Percentiles rank a stretch among this genome's conserved stretches.
phyloP scores from a whole-genome alignment of 257 asterid genomes.

The Cynanchum wilfordii region DNA sequence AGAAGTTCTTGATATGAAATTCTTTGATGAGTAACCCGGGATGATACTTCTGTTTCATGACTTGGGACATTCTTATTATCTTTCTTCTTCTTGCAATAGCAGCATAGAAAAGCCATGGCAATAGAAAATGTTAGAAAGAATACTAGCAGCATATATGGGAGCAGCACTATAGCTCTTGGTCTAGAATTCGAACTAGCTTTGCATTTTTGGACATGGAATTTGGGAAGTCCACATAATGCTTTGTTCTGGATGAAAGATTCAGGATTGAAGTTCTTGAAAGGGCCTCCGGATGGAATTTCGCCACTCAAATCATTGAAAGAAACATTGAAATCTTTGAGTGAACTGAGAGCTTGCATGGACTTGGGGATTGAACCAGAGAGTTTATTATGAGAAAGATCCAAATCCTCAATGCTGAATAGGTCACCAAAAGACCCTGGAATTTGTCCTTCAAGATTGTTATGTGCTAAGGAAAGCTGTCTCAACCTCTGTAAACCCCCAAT shows the following conservation, averaged over 20 bases:
- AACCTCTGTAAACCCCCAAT: not conserved
- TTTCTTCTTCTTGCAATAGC: not conserved
- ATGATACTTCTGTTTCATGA: not conserved
- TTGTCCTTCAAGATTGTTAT: not conserved
- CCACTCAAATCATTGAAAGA: slow-evolving; percentile 27
- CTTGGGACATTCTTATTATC: not conserved
- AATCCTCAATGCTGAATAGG: slow-evolving; percentile 2
- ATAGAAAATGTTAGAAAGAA: not conserved
- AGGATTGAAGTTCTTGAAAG: slow-evolving; percentile 4
- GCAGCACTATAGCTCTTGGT: not conserved
- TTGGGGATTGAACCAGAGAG: not conserved
- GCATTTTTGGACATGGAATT: slow-evolving; percentile 8
- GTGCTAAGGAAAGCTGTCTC: not conserved
- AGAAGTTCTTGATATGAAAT: slow-evolving; percentile 1
- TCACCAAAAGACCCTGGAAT: slow-evolving; percentile 7
- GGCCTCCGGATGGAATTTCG: slow-evolving; percentile 18
- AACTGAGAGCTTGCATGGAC: not conserved
- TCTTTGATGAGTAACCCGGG: not conserved
- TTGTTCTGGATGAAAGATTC: slow-evolving; percentile 21
- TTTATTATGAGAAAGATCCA: slow-evolving; percentile 6
- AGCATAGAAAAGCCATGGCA: not conserved
- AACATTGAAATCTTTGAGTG: slow-evolving; percentile 25
- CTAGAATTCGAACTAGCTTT: not conserved
- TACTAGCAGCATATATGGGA: not conserved
- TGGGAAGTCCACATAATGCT: slow-evolving; percentile 18